Evolutionary conservation across 75 land plant species (phyloP).

Genomic region (Picea glauca): DNA sequence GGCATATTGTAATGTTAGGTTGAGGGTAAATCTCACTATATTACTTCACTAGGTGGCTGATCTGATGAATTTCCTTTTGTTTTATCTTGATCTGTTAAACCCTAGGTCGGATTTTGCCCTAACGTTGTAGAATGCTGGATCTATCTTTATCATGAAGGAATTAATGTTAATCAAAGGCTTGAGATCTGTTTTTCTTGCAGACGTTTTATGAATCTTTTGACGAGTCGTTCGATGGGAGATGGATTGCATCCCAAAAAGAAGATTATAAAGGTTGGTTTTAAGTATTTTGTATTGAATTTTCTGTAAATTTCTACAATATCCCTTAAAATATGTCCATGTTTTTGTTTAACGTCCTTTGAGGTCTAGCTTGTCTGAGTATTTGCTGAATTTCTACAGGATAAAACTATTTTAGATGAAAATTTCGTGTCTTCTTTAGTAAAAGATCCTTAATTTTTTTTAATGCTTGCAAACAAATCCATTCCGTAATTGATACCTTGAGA

Average conservation of each 20-base stretch:
- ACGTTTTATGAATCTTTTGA: conserved; percentile 66
- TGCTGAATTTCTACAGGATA: neutral
- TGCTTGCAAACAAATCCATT: too few species aligned
- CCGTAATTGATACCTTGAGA: too few species aligned
- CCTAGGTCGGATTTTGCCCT: neutral
- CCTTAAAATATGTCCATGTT: too few species aligned
- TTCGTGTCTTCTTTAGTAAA: neutral
- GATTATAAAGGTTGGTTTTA: conserved; percentile 42
- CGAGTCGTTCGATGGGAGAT: conserved; percentile 52
- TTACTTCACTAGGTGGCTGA: neutral
- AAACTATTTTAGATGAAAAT: neutral
- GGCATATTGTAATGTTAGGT: neutral
- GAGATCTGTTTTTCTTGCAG: conserved; percentile 15
- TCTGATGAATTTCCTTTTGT: neutral
- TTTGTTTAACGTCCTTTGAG: too few species aligned
- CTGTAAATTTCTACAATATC: too few species aligned
- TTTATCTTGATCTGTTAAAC: neutral
- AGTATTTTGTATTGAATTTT: too few species aligned
- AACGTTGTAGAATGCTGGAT: neutral
- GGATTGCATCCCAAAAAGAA: conserved; percentile 59
- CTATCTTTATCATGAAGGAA: neutral
- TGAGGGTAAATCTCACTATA: neutral
- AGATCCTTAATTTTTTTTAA: too few species aligned
- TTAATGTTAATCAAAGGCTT: neutral
- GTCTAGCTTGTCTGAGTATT: too few species aligned